phyloP scores from a whole-genome alignment of 306 rosid genomes.

The Inga oerstediana region DNA sequence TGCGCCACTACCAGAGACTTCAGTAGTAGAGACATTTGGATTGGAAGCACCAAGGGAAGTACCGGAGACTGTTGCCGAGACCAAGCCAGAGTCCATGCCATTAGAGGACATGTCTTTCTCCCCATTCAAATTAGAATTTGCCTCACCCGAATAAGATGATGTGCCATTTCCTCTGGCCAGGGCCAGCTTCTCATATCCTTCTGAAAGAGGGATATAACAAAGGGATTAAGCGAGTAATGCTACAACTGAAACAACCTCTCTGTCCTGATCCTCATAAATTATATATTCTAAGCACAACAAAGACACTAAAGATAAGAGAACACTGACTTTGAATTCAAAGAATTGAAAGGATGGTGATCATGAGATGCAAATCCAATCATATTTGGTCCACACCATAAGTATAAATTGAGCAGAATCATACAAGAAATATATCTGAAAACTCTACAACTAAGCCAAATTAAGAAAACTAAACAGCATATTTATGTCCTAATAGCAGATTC shows the following conservation, averaged over 20 bases:
- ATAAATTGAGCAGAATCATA: constrained; percentile 21
- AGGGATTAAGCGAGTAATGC: constrained; percentile 20
- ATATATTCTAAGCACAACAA: background rate
- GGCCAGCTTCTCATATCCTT: constrained; percentile 78
- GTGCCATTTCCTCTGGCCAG: constrained; percentile 58
- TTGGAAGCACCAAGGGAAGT: constrained; percentile 35
- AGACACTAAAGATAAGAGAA: background rate
- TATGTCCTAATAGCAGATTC: background rate
- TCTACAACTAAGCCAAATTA: background rate
- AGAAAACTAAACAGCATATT: constrained; percentile 9
- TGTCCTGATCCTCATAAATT: constrained; percentile 25
- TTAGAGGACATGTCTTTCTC: constrained; percentile 47
- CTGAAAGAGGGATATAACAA: constrained; percentile 50
- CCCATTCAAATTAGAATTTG: constrained; percentile 39
- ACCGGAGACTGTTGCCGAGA: constrained; percentile 33
- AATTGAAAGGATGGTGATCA: constrained; percentile 10
- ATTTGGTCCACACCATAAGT: constrained; percentile 8
- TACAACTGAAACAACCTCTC: constrained; percentile 6
- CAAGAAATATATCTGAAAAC: background rate
- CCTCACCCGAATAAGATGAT: constrained; percentile 44
- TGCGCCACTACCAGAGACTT: constrained; percentile 46
- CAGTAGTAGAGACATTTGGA: constrained; percentile 40
- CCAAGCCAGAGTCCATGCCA: constrained; percentile 41
- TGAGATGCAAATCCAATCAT: constrained; percentile 6
- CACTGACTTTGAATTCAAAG: background rate